A percentile compares a stretch with the other conserved stretches of the same genome.
phyloP scores from a whole-genome alignment of 352 stramenopile species.

The Pythium oligandrum region DNA sequence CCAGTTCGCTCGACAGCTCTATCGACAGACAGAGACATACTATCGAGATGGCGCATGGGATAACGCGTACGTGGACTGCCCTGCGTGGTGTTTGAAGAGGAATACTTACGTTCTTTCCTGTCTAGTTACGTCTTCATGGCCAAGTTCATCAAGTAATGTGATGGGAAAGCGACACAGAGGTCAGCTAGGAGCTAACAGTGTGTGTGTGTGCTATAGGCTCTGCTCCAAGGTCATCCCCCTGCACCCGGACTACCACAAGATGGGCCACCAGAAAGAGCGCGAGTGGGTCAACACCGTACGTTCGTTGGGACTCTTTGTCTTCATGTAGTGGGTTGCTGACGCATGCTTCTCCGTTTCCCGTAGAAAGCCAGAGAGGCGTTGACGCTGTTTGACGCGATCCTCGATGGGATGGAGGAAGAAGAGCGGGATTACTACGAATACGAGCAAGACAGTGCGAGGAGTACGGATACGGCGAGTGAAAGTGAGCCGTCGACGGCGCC shows the following conservation, averaged over 20 bases:
- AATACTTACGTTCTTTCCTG: background rate
- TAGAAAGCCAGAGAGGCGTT: conserved; percentile 16
- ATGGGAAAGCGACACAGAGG: background rate
- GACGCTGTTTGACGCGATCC: conserved; percentile 67
- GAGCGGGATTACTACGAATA: conserved; percentile 61
- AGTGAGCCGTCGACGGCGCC: conserved; percentile 6
- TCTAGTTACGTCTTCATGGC: conserved; percentile 79
- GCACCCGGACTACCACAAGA: conserved; percentile 56
- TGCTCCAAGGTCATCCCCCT: conserved; percentile 66
- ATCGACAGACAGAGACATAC: conserved; percentile 71
- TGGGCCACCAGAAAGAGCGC: conserved; percentile 51
- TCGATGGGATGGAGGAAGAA: conserved; percentile 73
- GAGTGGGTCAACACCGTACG: conserved; percentile 61
- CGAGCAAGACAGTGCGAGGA: conserved; percentile 25
- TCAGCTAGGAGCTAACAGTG: background rate
- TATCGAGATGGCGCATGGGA: conserved; percentile 54
- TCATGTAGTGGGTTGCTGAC: background rate
- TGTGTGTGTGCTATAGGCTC: conserved; percentile 26
- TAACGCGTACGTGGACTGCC: conserved; percentile 47
- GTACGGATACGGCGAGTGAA: conserved; percentile 16
- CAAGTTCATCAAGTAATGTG: conserved; percentile 71
- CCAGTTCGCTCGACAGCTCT: conserved; percentile 68
- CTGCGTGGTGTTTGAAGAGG: background rate
- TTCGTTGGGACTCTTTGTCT: background rate
- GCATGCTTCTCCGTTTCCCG: too few species aligned